A percentile compares a stretch with the other conserved stretches of the same genome.
Evolutionary conservation across 176 grass and related monocot species (phyloP).

Genomic region (Musa beccarii): DNA sequence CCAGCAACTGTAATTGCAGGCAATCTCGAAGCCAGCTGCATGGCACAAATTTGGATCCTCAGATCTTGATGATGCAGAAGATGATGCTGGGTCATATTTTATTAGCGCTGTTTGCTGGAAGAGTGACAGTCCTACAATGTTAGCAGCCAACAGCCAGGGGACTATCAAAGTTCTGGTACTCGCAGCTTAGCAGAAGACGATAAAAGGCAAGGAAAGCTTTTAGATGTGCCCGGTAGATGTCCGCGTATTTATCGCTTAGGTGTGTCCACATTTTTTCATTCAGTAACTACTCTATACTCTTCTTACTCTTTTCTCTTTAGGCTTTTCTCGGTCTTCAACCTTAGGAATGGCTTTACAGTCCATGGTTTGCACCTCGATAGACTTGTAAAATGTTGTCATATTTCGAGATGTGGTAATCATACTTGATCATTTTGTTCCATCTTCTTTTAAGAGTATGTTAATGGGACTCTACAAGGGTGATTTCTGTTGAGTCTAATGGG

Average conservation of each 20-base stretch:
- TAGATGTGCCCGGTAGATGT: neutral
- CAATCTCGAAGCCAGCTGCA: slow-evolving; percentile 83
- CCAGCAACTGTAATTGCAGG: slow-evolving; percentile 35
- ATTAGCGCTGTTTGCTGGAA: slow-evolving; percentile 99
- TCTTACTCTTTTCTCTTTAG: no score
- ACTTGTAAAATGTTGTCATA: neutral
- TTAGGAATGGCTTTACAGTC: neutral
- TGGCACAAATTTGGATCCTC: slow-evolving; percentile 80
- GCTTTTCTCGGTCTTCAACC: neutral
- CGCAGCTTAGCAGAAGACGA: slow-evolving; percentile 50
- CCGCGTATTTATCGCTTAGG: neutral
- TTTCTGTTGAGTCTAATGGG: neutral
- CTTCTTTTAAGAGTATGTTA: neutral
- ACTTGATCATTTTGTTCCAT: neutral
- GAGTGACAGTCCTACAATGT: slow-evolving; percentile 93
- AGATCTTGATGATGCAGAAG: slow-evolving; percentile 62
- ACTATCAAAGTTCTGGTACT: slow-evolving; percentile 96
- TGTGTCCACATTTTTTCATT: neutral
- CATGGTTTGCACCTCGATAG: neutral
- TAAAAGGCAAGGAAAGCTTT: neutral
- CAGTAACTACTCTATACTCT: neutral
- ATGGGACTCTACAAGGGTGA: neutral
- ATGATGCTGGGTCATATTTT: slow-evolving; percentile 84
- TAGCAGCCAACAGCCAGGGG: slow-evolving; percentile 95
- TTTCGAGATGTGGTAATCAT: neutral